Base-by-base conservation (phyloP, 345 rosid genomes). In the Gossypioides kirkii region DNA sequence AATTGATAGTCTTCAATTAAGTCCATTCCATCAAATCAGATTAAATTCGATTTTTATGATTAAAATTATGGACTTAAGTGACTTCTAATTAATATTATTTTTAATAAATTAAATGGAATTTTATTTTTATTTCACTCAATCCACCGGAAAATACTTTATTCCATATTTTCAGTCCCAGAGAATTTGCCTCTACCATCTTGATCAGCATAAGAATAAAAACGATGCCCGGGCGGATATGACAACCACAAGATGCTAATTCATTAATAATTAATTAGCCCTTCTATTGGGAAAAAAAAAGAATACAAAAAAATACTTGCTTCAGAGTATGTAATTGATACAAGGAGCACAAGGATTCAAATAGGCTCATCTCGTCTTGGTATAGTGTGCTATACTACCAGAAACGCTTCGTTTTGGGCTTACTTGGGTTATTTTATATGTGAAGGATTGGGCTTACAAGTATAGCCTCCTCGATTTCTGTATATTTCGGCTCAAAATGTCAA, bases 331-430 rank as follows among this genome's bases (percentile, higher is more conserved):
- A 18, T 54, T 18, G 8, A 54, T 54, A 54, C 59, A 54, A 46
- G 50, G 18, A 18, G 25, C 20, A 2, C 59, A 10, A 54, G 8
- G 26, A 54, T 18, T 54, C 25, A 54, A 1, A 9, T 20, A 20
- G 22, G 50, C 38, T 63, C 49, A 65, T 65, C 32, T 65, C 20
- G 14, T 18, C 23, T 14, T 20, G 25, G 70, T 1, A 1, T 17
- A 14, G 36, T 86, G 71, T 58, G 67, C n/a, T 23, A 94, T 96
- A 61, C 84, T 82, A 36, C 85, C 90, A 41, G 67, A 56, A 61
- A 49, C 69, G 11, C 8, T 20, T n/a, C 13, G 17, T 61, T 61
- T 61, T 36, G 66, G 66, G 66, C 46, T 16, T n/a, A 26, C 45
- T 61, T 61, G 18, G 43, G 11, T 28, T 61, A 3, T 25, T 1